These are phyloP conservation scores for Suhomyces yuchorum DNA, from an alignment of 1,139 yeast genomes.

Conservation along the genomic window DNA sequence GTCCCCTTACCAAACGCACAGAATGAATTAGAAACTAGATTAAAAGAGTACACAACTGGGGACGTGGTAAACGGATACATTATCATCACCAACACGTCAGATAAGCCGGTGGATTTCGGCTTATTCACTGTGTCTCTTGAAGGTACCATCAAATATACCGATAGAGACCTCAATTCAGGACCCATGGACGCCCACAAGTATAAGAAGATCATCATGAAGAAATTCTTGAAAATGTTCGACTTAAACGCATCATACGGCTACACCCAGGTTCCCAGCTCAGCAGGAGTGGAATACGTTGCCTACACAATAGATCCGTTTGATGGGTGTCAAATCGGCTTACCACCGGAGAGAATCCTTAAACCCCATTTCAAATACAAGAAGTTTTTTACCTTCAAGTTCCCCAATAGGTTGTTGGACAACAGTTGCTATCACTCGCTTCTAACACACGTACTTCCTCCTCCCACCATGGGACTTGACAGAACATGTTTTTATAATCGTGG, in stretches of 20 bases:
- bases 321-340: conserved; percentile 53
- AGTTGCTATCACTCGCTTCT: conserved; percentile 55
- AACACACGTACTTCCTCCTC: conserved; percentile 63
- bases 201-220: conserved; percentile 41
- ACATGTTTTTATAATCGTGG: conserved; percentile 43
- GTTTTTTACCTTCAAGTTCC: conserved; percentile 65
- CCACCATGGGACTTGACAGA: conserved; percentile 61
- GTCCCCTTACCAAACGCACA: conserved; percentile 40
- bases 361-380: conserved; percentile 61
- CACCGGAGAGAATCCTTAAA: conserved; percentile 49
- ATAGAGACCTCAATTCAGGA: conserved; percentile 21
- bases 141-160: conserved; percentile 46
- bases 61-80: conserved; percentile 27
- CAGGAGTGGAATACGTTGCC: conserved; percentile 52
- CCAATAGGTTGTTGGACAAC: conserved; percentile 57
- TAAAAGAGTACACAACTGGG: conserved; percentile 48
- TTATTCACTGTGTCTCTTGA: conserved; percentile 50
- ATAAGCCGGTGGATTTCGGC: conserved; percentile 45
- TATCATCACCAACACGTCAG: conserved; percentile 40
- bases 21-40: conserved; percentile 44
- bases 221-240: conserved; percentile 51
- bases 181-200: conserved; percentile 24
- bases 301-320: conserved; percentile 49
- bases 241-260: conserved; percentile 50
- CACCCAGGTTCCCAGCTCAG: conserved; percentile 46